Evolutionary conservation across 768 basidiomycete species (phyloP), one percentile per base, ranked within the genome.

Genomic region (Tulasnella calospora): DNA sequence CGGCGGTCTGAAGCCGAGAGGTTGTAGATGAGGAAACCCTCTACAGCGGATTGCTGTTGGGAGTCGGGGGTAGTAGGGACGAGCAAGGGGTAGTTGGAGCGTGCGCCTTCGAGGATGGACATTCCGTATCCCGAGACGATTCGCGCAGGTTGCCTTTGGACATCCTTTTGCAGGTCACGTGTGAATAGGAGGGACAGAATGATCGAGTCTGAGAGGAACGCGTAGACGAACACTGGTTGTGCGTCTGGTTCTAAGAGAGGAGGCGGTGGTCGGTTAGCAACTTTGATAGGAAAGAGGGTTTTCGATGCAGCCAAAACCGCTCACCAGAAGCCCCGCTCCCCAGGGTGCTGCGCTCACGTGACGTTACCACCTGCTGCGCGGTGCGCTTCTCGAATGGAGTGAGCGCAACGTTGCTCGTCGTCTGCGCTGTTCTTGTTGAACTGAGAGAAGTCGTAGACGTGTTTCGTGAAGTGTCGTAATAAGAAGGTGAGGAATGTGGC

Each of bases 161-260:
- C 46, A 12, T 47, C 71, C 40, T 73, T 73, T 41, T 41, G 40
- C 46, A 47, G 71, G 71, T 41, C 71, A 47, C 71, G 40, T 73
- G 71, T 73, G 40, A 73, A 73, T 33, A 73, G 46, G 40, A 73
- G 71, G 71, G 71, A 73, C 2, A 73, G 71, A 13, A 73, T 41
- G 40, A 73, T 41, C n/a, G 71, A 47, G 71, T 73, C 71, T 27
- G 46, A 41, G 12, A 73, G 71, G 46, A 41, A 41, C 27, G 40
- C 71, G 71, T 73, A 73, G 23, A 73, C 71, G 71, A 73, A 73
- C 12, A 73, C 30, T 7, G 71, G 71, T 73, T 23, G 71, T 19
- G 71, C 40, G 9, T 73, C 71, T 73, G 10, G 27, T 67, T 27
- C 3, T n/a, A 5, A 19, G 33, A 33, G 33, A 27, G 61, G 19